Evolutionary conservation across 306 rosid genomes (phyloP).

Genomic region (Begonia loranthoides): DNA sequence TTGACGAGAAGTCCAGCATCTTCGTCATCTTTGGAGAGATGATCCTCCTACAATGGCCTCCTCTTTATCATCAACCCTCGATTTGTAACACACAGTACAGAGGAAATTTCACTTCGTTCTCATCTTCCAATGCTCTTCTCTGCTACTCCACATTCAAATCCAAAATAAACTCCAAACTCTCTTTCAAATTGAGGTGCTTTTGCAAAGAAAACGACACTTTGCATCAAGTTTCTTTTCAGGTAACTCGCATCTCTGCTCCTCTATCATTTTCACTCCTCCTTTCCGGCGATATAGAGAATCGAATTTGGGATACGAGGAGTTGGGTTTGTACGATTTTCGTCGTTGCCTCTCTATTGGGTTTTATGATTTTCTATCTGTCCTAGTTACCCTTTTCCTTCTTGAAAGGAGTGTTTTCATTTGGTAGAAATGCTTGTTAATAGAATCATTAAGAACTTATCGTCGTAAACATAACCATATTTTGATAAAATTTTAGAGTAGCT

Average conservation of each 20-base stretch:
- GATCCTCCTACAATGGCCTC: slow-evolving; percentile 20
- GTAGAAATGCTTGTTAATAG: background rate
- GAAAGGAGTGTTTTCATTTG: background rate
- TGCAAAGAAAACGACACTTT: slow-evolving; percentile 24
- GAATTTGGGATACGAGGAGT: background rate
- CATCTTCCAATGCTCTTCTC: slow-evolving; percentile 8
- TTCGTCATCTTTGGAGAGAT: slow-evolving; percentile 9
- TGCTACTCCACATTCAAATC: background rate
- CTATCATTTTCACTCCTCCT: background rate
- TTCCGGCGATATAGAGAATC: background rate
- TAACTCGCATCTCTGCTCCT: background rate
- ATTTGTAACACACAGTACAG: background rate
- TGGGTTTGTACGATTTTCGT: background rate
- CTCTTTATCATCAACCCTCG: background rate
- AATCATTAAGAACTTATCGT: background rate
- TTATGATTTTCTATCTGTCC: too few species aligned
- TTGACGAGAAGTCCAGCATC: background rate
- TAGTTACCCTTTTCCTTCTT: too few species aligned
- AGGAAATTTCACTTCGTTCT: slow-evolving; percentile 1
- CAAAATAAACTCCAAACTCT: slow-evolving; percentile 14
- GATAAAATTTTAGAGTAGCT: too few species aligned
- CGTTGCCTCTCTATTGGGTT: too few species aligned
- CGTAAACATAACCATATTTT: too few species aligned
- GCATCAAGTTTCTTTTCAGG: slow-evolving; percentile 30
- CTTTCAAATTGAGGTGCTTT: slow-evolving; percentile 20